A percentile compares a stretch with the other conserved stretches of the same genome.
Conservation (phyloP, 2,329 filamentous ascomycete species). For the Ophiostoma quercus region DNA sequence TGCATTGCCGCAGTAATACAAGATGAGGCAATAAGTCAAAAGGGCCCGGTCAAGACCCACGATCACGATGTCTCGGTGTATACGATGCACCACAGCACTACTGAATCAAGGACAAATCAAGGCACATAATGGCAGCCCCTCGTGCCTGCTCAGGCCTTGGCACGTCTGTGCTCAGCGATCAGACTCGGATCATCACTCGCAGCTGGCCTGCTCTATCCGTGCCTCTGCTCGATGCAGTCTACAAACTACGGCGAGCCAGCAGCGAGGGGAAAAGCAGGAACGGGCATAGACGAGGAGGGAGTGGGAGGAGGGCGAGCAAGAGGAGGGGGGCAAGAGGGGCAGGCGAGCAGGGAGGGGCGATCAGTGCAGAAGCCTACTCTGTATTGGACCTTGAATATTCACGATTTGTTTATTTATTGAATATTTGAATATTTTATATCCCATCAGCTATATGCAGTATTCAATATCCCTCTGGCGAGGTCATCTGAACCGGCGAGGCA, state of each 20-base stretch:
- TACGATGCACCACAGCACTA: not conserved
- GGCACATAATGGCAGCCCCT: not conserved
- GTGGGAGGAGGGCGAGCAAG: not conserved
- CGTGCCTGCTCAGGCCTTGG: not conserved
- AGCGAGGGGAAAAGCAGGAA: slow-evolving; percentile 2
- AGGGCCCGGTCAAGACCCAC: not conserved
- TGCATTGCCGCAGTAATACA: not conserved
- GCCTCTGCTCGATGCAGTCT: not conserved
- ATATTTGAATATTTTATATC: not conserved
- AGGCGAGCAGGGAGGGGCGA: not conserved
- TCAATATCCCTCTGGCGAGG: not conserved
- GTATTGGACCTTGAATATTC: not conserved
- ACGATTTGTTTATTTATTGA: not conserved
- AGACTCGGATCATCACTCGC: not conserved
- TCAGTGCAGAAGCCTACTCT: not conserved
- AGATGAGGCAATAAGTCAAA: not conserved
- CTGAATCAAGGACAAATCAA: not conserved
- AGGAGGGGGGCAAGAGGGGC: slow-evolving; percentile 2
- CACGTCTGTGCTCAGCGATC: not conserved
- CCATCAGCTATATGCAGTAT: not conserved
- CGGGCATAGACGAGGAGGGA: not conserved
- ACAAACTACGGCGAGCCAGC: not conserved
- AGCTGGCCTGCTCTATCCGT: not conserved
- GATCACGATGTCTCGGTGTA: not conserved
- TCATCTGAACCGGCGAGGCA: slow-evolving; percentile 1